phyloP scores from a whole-genome alignment of 106 monocot species.

The Agapanthus africanus region DNA sequence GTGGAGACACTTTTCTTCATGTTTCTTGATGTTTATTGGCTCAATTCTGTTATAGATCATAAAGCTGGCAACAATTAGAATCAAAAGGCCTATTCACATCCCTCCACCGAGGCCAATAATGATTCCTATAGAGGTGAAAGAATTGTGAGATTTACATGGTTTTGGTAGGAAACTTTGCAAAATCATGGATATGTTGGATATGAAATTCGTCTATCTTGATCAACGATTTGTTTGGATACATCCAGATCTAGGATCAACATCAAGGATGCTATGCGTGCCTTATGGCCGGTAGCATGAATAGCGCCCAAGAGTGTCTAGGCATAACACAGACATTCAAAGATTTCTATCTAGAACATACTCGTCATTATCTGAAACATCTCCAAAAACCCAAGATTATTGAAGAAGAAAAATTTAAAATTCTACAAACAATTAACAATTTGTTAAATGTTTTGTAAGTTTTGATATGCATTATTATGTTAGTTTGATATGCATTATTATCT shows the following conservation, averaged over 20 bases:
- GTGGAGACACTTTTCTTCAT: constrained; percentile 18
- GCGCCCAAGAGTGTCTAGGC: background rate
- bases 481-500: no score
- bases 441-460: no score
- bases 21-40: constrained; percentile 8
- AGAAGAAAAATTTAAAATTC: no score
- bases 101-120: background rate
- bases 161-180: background rate
- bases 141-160: background rate
- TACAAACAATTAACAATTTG: no score
- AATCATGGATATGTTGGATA: background rate
- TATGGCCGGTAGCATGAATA: constrained; percentile 4
- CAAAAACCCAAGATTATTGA: no score
- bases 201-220: background rate
- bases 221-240: background rate
- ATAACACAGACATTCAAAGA: background rate
- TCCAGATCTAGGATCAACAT: background rate
- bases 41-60: background rate
- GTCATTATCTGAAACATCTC: no score
- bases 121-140: background rate
- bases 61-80: background rate
- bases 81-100: background rate
- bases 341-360: background rate
- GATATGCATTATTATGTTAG: no score
- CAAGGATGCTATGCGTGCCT: background rate